Evolutionary conservation across 2,329 filamentous ascomycete species (phyloP).

Genomic region (Xylaria sp.): DNA sequence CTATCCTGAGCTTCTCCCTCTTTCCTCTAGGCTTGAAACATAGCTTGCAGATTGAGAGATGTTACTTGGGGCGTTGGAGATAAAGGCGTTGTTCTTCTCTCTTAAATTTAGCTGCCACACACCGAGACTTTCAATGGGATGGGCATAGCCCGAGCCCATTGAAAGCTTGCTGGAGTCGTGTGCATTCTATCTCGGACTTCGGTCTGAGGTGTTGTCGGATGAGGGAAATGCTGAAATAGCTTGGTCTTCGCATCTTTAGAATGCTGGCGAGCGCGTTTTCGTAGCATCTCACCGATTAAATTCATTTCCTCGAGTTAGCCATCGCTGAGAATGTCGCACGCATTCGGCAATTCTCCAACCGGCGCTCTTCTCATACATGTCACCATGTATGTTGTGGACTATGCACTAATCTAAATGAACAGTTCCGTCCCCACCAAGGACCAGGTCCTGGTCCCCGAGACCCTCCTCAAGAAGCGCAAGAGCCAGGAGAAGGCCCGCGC

Average conservation of each 20-base stretch:
- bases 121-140: constrained; percentile 32
- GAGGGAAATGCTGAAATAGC: constrained; percentile 60
- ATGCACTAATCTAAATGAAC: constrained; percentile 80
- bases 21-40: constrained; percentile 58
- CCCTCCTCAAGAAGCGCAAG: constrained; percentile 99
- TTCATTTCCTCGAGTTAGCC: constrained; percentile 81
- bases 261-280: neutral
- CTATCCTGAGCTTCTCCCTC: constrained; percentile 73
- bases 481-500: constrained; percentile 99
- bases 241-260: constrained; percentile 25
- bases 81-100: constrained; percentile 77
- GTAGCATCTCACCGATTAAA: constrained; percentile 80
- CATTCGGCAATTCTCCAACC: constrained; percentile 92
- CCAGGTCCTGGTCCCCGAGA: constrained; percentile 98
- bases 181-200: constrained; percentile 58
- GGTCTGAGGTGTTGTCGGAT: constrained; percentile 79
- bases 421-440: constrained; percentile 94
- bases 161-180: constrained; percentile 53
- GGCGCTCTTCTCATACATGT: constrained; percentile 75
- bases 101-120: constrained; percentile 78
- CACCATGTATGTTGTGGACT: constrained; percentile 68
- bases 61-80: constrained; percentile 79
- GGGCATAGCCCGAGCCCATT: neutral
- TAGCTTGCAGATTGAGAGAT: constrained; percentile 67
- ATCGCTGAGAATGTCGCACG: constrained; percentile 90